Evolutionary conservation across 306 rosid species (phyloP), one percentile per base, ranked within the genome.

Genomic region (Argentina anserina): DNA sequence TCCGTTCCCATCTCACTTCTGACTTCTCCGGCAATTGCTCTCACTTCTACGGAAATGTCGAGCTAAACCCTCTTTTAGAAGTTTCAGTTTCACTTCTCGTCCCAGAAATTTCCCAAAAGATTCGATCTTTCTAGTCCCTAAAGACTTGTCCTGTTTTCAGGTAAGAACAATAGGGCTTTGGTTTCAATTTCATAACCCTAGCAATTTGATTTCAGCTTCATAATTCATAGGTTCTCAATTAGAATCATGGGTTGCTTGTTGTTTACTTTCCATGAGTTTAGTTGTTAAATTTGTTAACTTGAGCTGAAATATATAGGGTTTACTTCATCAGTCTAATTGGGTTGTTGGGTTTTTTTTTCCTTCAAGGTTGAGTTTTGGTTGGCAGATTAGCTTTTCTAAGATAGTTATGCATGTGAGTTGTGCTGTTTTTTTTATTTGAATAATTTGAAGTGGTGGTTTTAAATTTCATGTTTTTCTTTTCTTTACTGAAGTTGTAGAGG

Each of bases 101-200:
- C 28, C 43, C 31, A 14, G 59, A 75, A 29, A 55, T 55, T 58
- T n/a, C 23, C 11, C 12, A 2, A 34, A 66, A 11, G 49, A 67
- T 70, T 56, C 37, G 73, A 49, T 69, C 68, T 75, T 52, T 62
- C 45, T 20, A 18, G 46, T 37, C 56, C 13, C 33, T 31, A 43
- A 47, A 11, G 71, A 15, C 40, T 60, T 3, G 58, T 47, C 5
- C 43, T 58, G 47, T 59, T 33, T 49, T 41, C 71, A 67, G 84
- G 84, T 81, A 81, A 81, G 63, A 72, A 52, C 34, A 2, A 33
- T 23, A 37, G 74, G 65, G 46, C 63, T 80, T 65, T 37, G n/a
- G 59, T 75, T 41, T 71, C 42, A 28, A 26, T 71, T 58, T 71
- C 34, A 29, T 41, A 70, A 58, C 56, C 63, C 41, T 31, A 56